phyloP scores from a whole-genome alignment of 1,284 basidiomycete species.

The Malassezia vespertilionis region DNA sequence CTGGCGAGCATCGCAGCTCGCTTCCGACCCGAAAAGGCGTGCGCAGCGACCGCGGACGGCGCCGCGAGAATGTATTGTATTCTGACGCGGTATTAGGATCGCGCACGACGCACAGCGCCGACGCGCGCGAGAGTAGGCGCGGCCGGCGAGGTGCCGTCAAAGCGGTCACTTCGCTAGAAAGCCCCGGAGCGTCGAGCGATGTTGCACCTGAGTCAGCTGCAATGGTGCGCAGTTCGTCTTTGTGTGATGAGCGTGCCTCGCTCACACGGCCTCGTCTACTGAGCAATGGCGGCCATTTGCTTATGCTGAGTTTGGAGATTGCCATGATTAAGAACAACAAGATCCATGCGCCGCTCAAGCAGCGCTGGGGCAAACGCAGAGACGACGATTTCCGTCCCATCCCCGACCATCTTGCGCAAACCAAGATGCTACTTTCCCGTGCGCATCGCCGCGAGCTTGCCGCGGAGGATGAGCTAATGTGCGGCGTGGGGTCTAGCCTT shows the following conservation, averaged over 20 bases:
- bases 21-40: too few relatives aligned
- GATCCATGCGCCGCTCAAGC: conserved; percentile 42
- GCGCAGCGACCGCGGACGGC: too few relatives aligned
- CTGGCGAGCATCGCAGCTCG: too few relatives aligned
- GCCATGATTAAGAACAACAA: conserved; percentile 45
- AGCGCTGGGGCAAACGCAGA: conserved; percentile 37
- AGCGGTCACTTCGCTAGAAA: too few relatives aligned
- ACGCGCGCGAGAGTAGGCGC: too few relatives aligned
- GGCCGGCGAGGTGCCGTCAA: too few relatives aligned
- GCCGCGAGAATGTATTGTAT: too few relatives aligned
- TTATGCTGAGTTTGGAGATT: conserved; percentile 43
- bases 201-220: too few relatives aligned
- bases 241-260: neutral
- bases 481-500: neutral
- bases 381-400: conserved; percentile 28
- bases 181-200: too few relatives aligned
- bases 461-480: neutral
- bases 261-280: conserved; percentile 29
- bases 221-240: too few relatives aligned
- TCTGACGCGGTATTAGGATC: too few relatives aligned
- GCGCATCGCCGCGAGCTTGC: neutral
- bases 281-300: conserved; percentile 39
- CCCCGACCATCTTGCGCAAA: neutral
- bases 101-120: too few relatives aligned
- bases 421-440: neutral